Evolutionary conservation across 148 eudicot species (phyloP).

Genomic region (Mesembryanthemum crystallinum): DNA sequence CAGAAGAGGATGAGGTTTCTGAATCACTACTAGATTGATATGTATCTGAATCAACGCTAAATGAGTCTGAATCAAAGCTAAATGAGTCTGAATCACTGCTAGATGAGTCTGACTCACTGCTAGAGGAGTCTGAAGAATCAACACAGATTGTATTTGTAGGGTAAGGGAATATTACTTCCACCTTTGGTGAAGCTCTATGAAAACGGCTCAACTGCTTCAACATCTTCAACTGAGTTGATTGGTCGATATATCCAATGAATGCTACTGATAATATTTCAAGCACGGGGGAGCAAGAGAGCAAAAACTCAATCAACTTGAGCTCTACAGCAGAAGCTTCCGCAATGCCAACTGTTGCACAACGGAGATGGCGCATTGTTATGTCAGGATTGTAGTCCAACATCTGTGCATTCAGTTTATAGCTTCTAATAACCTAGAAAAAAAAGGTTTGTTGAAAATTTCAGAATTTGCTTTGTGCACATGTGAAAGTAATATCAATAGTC

Average conservation of each 20-base stretch:
- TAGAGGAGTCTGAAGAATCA: not conserved
- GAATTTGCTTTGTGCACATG: no score
- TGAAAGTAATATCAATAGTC: not conserved
- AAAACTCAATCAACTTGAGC: conserved; percentile 29
- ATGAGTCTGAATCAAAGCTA: no score
- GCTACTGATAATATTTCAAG: conserved; percentile 20
- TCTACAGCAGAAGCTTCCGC: conserved; percentile 12
- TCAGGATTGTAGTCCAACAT: not conserved
- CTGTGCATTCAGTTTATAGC: not conserved
- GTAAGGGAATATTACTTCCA: conserved; percentile 25
- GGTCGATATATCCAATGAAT: not conserved
- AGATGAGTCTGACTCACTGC: not conserved
- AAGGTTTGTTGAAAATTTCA: no score
- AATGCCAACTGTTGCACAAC: conserved; percentile 16
- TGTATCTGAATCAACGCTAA: no score
- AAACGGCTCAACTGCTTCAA: conserved; percentile 16
- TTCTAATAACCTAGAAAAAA: conserved; percentile 5
- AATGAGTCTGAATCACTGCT: not conserved
- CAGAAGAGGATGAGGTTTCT: conserved; percentile 13
- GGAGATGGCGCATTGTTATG: conserved; percentile 11
- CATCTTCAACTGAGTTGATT: not conserved
- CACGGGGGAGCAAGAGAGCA: conserved; percentile 28
- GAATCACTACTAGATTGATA: conserved; percentile 4
- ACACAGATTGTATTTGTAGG: not conserved
- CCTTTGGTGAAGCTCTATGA: conserved; percentile 29